Percentiles rank a stretch among this genome's conserved stretches.
These are phyloP conservation scores for Skeletonema costatum DNA, from an alignment of 108 stramenopile genomes.

Conservation along the genomic window DNA sequence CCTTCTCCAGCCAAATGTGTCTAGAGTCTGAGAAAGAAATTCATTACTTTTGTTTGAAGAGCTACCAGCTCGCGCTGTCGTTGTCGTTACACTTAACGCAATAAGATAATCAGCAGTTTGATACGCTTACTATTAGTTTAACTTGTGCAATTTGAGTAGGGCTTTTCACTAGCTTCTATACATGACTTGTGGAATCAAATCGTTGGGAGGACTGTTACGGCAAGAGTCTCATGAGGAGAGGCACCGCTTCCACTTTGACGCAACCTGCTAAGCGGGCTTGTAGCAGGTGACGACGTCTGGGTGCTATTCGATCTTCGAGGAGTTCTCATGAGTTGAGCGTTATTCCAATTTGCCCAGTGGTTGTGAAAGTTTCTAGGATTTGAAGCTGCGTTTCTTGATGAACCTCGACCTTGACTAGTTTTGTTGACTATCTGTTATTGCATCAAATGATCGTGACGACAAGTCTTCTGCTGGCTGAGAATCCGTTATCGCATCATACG, in stretches of 20 bases:
- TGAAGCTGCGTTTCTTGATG: not conserved
- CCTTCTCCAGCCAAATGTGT: not conserved
- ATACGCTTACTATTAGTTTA: too few species aligned
- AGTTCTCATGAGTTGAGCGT: not conserved
- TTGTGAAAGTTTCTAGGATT: not conserved
- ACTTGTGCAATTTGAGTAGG: too few species aligned
- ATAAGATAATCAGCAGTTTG: too few species aligned
- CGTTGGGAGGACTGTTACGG: not conserved
- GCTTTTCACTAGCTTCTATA: too few species aligned
- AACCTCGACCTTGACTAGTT: not conserved
- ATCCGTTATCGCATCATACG: not conserved
- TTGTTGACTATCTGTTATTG: not conserved
- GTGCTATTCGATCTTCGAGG: not conserved
- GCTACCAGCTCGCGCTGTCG: too few species aligned
- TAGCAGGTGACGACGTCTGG: not conserved
- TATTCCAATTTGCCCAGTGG: not conserved
- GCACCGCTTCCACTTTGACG: not conserved
- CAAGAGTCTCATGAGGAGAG: not conserved
- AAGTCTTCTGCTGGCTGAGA: not conserved
- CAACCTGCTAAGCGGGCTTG: not conserved
- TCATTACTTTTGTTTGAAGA: not conserved
- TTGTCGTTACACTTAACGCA: not conserved
- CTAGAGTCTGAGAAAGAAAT: not conserved
- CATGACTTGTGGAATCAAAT: not conserved
- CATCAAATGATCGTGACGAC: not conserved